Evolutionary conservation across 208 protist genomes (phyloP), one percentile per base, ranked within the genome.

Genomic region (Naegleria fowleri): DNA sequence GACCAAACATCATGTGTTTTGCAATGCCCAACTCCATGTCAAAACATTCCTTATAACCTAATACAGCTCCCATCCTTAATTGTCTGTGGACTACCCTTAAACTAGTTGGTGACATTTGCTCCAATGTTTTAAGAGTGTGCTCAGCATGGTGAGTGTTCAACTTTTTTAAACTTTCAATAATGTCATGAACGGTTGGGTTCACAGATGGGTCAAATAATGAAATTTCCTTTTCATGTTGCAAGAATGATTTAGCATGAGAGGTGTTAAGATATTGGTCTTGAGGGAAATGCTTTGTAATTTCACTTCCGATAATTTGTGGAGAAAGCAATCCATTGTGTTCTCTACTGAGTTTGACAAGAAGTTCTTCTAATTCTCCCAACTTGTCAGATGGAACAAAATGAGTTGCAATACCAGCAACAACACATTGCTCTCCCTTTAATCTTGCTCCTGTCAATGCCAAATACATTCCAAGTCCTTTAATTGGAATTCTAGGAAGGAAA

Each of bases 391-490:
- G 92, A 16, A 97, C 95, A 90, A 94, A 97, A 92, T 97, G 95
- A 29, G 96, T 97, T 0, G 95, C 96, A 76, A 97, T 91, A 40
- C 96, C 95, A 4, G 93, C 84, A 91, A 29, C 96, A 43, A 94
- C 92, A 84, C 94, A 84, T 91, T 97, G 96, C 25, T 95, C 93
- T 0, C 96, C 96, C 33, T 95, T 94, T 19, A 97, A 59, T 6
- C 94, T 92, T n/a, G 93, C 88, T 11, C 96, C 96, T 16, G 95
- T 96, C 55, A 97, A 93, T 25, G 92, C 95, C 91, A 97, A 93
- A 90, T 95, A 97, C 29, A 96, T 91, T 3, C 96, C 96, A 48
- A 97, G 51, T 0, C 93, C 93, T 11, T 40, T 84, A 16, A 92
- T 59, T 33, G 92, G 48, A 59, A 97, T 41, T 11, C 95, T 92